Evolutionary conservation across 192 early-diverging fungal species (phyloP), one percentile per base, ranked within the genome.

Genomic region (Thamnidium elegans): DNA sequence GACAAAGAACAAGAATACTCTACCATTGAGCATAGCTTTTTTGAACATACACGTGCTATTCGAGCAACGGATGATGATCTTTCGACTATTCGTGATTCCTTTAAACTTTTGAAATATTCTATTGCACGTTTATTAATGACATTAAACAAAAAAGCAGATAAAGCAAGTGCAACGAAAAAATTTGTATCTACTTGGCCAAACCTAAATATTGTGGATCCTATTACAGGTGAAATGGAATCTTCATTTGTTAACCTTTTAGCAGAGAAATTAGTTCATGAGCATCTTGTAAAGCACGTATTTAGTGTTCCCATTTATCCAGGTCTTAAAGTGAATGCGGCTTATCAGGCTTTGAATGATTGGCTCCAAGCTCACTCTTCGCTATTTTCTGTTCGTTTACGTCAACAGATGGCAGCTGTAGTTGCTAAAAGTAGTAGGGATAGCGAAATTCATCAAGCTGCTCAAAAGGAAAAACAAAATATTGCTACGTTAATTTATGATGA

Each of bases 21-120:
- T 7, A 53, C 67, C 6, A 71, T 76, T 31, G 74, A 76, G 30
- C 69, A 70, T 19, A 71, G 58, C n/a, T 71, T 71, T 36, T 71
- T 76, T 43, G 61, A 67, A 45, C 67, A 71, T 23, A 71, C 69
- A 9, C 66, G 69, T 30, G 52, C 59, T 23, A 63, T 76, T 44
- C 69, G 74, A 39, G 69, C 74, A 13, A 76, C 74, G 4, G 74
- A 76, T 56, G 74, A 76, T 64, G 74, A 76, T 34, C 53, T 76
- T 10, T 76, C 74, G 2, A 76, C 74, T 8, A 76, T 76, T 43
- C 61, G 74, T 7, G 74, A 76, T 51, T 60, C 64, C 0, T 69
- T 76, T 50, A 71, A 76, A 46, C 36, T 68, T 3, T 47, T 76
- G 15, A 76, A 71, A 58, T 71, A 76, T 32, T 59, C 45, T 26